These are phyloP conservation scores for Cladorrhinum sp. DNA, from an alignment of 2,329 filamentous ascomycete genomes.

Conservation along the genomic window DNA sequence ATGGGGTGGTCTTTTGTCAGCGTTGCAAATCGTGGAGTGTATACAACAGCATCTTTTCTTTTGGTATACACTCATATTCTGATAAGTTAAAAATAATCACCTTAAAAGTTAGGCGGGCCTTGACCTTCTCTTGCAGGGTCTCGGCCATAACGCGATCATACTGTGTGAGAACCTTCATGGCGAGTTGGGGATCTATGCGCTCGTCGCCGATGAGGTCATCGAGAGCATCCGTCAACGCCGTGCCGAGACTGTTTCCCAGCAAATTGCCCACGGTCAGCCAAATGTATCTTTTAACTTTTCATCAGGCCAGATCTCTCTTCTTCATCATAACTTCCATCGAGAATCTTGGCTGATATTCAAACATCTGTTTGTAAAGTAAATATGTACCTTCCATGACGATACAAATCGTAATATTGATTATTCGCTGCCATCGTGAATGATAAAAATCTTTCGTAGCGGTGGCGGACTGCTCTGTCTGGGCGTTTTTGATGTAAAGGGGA, in stretches of 20 bases:
- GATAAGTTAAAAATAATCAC: slow-evolving; percentile 58
- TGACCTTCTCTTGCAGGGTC: slow-evolving; percentile 87
- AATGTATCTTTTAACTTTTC: slow-evolving; percentile 21
- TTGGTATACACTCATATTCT: no score
- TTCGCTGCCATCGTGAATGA: slow-evolving; percentile 26
- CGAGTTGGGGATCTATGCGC: slow-evolving; percentile 94
- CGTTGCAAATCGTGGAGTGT: not conserved
- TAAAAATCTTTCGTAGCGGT: slow-evolving; percentile 7
- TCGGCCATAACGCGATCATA: slow-evolving; percentile 94
- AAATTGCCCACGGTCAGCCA: slow-evolving; percentile 12
- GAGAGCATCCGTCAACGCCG: slow-evolving; percentile 91
- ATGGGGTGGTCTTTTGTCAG: not conserved
- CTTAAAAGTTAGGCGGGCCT: slow-evolving; percentile 91
- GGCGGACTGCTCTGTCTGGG: not conserved
- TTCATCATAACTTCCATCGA: no score
- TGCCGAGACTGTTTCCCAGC: slow-evolving; percentile 67
- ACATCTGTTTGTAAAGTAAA: not conserved
- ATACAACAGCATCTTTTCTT: slow-evolving; percentile 13
- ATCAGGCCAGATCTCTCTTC: no score
- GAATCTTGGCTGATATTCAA: no score
- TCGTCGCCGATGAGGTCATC: slow-evolving; percentile 93
- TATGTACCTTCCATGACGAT: slow-evolving; percentile 90
- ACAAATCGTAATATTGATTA: slow-evolving; percentile 78
- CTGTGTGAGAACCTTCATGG: slow-evolving; percentile 95
- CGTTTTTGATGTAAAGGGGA: not conserved